Percentiles rank a stretch among this genome's conserved stretches.
These are phyloP conservation scores for Ustilago bromivora DNA, from an alignment of 1,284 basidiomycete species.

Conservation along the genomic window DNA sequence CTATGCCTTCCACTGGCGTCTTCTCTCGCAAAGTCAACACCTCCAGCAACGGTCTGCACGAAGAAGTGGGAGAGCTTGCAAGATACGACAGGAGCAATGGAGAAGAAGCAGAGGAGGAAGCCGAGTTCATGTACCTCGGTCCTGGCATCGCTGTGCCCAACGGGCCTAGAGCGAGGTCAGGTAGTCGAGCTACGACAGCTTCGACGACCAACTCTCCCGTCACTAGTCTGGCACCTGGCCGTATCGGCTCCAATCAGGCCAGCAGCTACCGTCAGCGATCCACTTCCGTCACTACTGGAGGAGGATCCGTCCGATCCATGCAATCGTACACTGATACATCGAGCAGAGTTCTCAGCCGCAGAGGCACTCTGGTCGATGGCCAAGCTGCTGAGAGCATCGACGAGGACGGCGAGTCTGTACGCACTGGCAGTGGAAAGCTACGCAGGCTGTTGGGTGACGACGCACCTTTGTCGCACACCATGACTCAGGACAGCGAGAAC, in stretches of 20 bases:
- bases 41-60: slow-evolving; percentile 45
- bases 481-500: slow-evolving; percentile 47
- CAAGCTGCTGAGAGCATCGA: slow-evolving; percentile 29
- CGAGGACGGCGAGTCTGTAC: slow-evolving; percentile 41
- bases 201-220: slow-evolving; percentile 37
- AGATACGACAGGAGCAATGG: slow-evolving; percentile 24
- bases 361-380: slow-evolving; percentile 47
- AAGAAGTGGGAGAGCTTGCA: slow-evolving; percentile 44
- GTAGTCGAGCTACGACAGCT: slow-evolving; percentile 20
- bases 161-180: slow-evolving; percentile 44
- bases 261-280: slow-evolving; percentile 49
- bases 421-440: slow-evolving; percentile 37
- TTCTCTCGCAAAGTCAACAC: slow-evolving; percentile 40
- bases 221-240: slow-evolving; percentile 32
- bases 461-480: slow-evolving; percentile 44
- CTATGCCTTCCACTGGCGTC: slow-evolving; percentile 34
- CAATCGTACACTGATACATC: slow-evolving; percentile 28
- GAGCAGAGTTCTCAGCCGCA: slow-evolving; percentile 31
- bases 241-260: slow-evolving; percentile 14
- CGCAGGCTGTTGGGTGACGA: slow-evolving; percentile 83
- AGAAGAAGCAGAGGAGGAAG: slow-evolving; percentile 32
- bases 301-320: slow-evolving; percentile 43
- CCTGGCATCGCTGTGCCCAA: slow-evolving; percentile 62
- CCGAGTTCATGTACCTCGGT: slow-evolving; percentile 60
- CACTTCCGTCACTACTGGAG: slow-evolving; percentile 52